Evolutionary conservation across 176 grass and related monocot species (phyloP).

Genomic region (Chloris gayana): DNA sequence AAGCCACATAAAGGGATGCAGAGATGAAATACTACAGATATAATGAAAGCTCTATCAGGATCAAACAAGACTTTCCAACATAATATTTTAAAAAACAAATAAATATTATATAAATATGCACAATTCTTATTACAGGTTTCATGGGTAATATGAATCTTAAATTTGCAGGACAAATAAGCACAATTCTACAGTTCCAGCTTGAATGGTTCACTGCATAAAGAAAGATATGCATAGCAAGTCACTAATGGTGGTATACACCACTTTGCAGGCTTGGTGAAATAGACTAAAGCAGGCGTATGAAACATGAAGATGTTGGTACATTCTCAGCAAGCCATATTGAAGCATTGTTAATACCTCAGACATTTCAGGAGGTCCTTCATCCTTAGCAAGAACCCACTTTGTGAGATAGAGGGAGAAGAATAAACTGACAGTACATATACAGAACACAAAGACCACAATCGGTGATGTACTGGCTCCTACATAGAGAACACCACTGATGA

Average conservation of each 20-base stretch:
- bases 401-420: conserved; percentile 92
- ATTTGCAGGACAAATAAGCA: not conserved
- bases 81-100: not conserved
- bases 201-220: too few species aligned
- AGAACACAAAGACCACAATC: conserved; percentile 95
- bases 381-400: conserved; percentile 99
- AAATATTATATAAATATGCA: not conserved
- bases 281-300: not conserved
- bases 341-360: conserved; percentile 62
- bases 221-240: conserved; percentile 18
- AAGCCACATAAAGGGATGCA: conserved; percentile 3
- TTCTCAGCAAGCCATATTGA: not conserved
- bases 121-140: not conserved
- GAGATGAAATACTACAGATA: not conserved
- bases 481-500: conserved; percentile 78
- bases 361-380: conserved; percentile 99
- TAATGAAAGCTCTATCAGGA: conserved; percentile 7
- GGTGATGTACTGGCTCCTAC: conserved; percentile 89
- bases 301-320: conserved; percentile 24
- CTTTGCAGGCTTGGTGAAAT: not conserved
- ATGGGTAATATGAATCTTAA: conserved; percentile 10
- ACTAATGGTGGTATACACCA: not conserved
- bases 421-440: conserved; percentile 89
- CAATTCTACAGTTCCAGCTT: not conserved
- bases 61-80: conserved; percentile 17